Evolutionary conservation across 2,329 filamentous ascomycete genomes (phyloP), one percentile per base, ranked within the genome.

Genomic region (Thielaviopsis euricoi): DNA sequence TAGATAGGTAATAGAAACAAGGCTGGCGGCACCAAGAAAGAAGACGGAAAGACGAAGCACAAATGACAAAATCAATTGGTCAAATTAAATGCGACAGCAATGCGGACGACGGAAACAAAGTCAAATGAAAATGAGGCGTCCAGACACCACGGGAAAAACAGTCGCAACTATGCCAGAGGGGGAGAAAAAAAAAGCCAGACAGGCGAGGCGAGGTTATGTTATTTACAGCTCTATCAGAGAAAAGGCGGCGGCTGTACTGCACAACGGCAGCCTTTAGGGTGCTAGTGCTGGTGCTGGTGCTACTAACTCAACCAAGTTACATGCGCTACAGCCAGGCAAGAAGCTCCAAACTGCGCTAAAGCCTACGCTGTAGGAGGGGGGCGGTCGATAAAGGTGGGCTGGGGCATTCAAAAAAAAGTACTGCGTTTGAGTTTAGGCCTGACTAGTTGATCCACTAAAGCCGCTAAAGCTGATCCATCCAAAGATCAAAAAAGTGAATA

Each of bases 101-200:
- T 26, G 48, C 43, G 43, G 52, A 22, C 21, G 22, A 19, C 29
- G 19, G 53, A 55, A 40, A 55, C 48, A 22, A 48, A 43, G 26
- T 46, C 19, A n/a, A 23, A 43, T 19, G 29, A 43, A 55, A 48
- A 55, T 43, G 25, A 26, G 55, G 55, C 51, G 55, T 56, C 55
- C 55, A 50, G 55, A 56, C 55, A 56, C 50, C 50, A 33, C 37
- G 6, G 51, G 33, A 49, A 21, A 56, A 57, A 22, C 9, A 48
- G 43, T 48, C 43, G 43, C 43, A 48, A 48, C 43, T 48, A 9
- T 48, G n/a, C n/a, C 43, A 21, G 43, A 48, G 43, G 43, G n/a
- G 29, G 9, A n/a, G n/a, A 21, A 48, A 48, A 48, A 21, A 46
- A 46, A 19, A 48, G 43, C 17, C n/a, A 48, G 19, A n/a, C 43